A percentile compares a stretch with the other conserved stretches of the same genome.
phyloP scores from a whole-genome alignment of 176 grass and related monocot species.

The Alloteropsis semialata region DNA sequence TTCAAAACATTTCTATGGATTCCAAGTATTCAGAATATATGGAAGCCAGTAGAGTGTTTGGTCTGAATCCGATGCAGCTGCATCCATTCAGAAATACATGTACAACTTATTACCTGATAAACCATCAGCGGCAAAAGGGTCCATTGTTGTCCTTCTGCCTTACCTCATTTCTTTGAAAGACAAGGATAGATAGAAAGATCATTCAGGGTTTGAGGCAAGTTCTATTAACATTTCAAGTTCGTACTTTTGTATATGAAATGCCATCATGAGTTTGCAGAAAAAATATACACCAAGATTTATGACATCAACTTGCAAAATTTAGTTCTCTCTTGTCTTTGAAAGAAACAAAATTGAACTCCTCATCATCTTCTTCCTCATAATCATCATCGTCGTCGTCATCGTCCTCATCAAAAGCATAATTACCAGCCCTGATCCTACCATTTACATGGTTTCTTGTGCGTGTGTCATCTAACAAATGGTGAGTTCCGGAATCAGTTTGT shows the following conservation, averaged over 20 bases:
- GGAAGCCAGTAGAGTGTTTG: too few species aligned
- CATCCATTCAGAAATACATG: constrained; percentile 1
- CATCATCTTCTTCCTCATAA: constrained; percentile 50
- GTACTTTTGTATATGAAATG: constrained; percentile 25
- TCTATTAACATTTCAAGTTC: constrained; percentile 24
- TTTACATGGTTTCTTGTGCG: constrained; percentile 24
- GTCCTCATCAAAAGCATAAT: constrained; percentile 38
- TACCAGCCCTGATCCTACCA: constrained; percentile 19
- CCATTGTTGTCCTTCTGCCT: neutral
- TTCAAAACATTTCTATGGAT: too few species aligned
- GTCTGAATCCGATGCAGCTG: neutral
- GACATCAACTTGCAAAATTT: constrained; percentile 44
- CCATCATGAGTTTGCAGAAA: constrained; percentile 17
- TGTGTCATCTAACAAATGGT: neutral
- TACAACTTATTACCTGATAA: constrained; percentile 15
- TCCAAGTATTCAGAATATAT: too few species aligned
- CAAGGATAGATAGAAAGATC: neutral
- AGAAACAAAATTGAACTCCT: constrained; percentile 69
- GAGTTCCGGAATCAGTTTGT: constrained; percentile 17
- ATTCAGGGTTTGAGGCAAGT: constrained; percentile 4
- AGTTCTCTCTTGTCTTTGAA: constrained; percentile 64
- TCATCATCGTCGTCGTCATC: constrained; percentile 19
- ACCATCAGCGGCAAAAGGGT: too few species aligned
- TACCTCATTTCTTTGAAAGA: constrained; percentile 4
- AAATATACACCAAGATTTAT: constrained; percentile 44